Base-by-base conservation (phyloP, 768 basidiomycete species). In the Royoungia palumana region DNA sequence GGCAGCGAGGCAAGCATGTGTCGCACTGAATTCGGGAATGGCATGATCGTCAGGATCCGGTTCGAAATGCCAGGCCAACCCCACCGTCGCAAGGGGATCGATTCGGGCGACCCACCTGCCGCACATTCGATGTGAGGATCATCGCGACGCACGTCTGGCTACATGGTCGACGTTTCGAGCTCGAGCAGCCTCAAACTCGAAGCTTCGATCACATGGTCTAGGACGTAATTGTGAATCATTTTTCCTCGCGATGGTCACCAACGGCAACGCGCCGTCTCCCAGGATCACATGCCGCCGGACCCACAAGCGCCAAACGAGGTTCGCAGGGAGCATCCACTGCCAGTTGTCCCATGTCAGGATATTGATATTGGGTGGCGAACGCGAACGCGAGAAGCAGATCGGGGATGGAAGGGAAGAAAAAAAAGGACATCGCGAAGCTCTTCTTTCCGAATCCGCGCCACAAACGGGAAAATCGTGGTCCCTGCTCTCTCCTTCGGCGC, bases 321-420 rank as follows among this genome's bases (percentile, higher is more conserved):
- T 25, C 36, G 25, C 39, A 34, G 36, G 22, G 43, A 37, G 43
- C 49, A 48, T 58, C 53, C 35, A 43, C 46, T 37, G 14, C 35
- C 46, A 40, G 35, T 32, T 41, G 41, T 60, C 51, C 50, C 50
- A 57, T 53, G 59, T 48, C 55, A 54, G 24, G 28, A 14, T 32
- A 32, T 32, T 28, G 37, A 17, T 40, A 37, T 42, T 47, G 28
- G 13, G 28, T 28, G 49, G 39, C 50, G 54, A 59, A 56, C 34
- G 2, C 47, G 58, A 59, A 59, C 53, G 22, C 4, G 38, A 59
- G 59, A 60, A 61, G 59, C 47, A 47, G 49, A 62, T 62, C 60
- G 48, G 56, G 59, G 51, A 56, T 51, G 54, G 57, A 59, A 49
- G 60, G 25, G 12, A 48, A n/a, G 16, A 53, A 40, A 55, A 44